Evolutionary conservation across 129 eudicot genomes (phyloP).

Genomic region (Sambucus nigra): DNA sequence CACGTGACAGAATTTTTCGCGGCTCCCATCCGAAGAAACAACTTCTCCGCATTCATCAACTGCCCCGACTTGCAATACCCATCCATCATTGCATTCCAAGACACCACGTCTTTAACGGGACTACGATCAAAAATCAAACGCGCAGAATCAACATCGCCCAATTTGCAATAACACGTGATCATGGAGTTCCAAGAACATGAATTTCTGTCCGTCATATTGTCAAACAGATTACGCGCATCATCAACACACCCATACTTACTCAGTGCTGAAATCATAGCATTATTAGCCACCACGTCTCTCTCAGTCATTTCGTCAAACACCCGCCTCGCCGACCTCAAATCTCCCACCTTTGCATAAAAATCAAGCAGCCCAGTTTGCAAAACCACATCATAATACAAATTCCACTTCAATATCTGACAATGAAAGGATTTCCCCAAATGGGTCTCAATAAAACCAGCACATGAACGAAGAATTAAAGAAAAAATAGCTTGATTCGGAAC

Average conservation of each 20-base stretch:
- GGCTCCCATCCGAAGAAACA: conserved; percentile 22
- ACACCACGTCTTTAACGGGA: conserved; percentile 46
- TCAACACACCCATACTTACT: conserved; percentile 31
- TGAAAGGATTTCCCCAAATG: conserved; percentile 33
- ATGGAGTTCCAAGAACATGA: conserved; percentile 43
- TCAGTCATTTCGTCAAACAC: conserved; percentile 34
- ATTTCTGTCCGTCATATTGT: conserved; percentile 35
- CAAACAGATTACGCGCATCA: conserved; percentile 33
- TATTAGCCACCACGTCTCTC: conserved; percentile 40
- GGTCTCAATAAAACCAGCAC: conserved; percentile 15
- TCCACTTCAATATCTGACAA: conserved; percentile 28
- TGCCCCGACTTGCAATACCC: conserved; percentile 33
- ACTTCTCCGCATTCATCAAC: conserved; percentile 30
- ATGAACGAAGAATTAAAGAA: conserved; percentile 30
- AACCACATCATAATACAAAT: conserved; percentile 27
- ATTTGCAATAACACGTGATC: conserved; percentile 44
- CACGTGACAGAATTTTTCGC: conserved; percentile 33
- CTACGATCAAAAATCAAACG: conserved; percentile 32
- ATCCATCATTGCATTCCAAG: conserved; percentile 51
- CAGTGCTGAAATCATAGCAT: conserved; percentile 51
- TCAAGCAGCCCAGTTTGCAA: conserved; percentile 49
- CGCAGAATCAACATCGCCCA: conserved; percentile 31
- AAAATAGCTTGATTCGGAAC: conserved; percentile 22
- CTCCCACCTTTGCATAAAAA: conserved; percentile 44
- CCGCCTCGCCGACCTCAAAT: conserved; percentile 28